A percentile compares a stretch with the other conserved stretches of the same genome.
These are phyloP conservation scores for Claviceps citrina DNA, from an alignment of 2,329 filamentous ascomycete species.

Conservation along the genomic window DNA sequence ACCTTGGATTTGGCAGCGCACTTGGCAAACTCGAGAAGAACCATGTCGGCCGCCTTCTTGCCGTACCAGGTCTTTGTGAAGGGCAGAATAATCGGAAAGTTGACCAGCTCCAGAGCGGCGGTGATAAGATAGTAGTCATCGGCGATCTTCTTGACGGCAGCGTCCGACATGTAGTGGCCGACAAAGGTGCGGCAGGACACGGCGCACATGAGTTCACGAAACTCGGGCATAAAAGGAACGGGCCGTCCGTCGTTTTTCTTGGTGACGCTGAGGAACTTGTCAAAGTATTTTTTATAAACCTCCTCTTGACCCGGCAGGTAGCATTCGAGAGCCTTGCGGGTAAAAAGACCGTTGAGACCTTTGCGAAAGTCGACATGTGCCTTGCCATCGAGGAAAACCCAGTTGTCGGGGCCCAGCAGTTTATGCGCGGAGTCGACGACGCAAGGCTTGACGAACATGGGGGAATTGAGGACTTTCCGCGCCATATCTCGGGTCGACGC, in stretches of 20 bases:
- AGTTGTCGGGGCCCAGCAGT: slow-evolving; percentile 80
- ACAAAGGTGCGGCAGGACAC: slow-evolving; percentile 95
- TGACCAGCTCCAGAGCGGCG: slow-evolving; percentile 87
- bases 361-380: slow-evolving; percentile 94
- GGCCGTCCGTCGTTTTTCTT: slow-evolving; percentile 57
- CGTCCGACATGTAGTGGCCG: slow-evolving; percentile 84
- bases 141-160: slow-evolving; percentile 81
- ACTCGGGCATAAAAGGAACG: slow-evolving; percentile 74
- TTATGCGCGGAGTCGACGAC: slow-evolving; percentile 91
- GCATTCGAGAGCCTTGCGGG: slow-evolving; percentile 67
- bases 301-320: slow-evolving; percentile 90
- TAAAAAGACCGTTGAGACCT: slow-evolving; percentile 88
- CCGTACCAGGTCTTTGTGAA: slow-evolving; percentile 96
- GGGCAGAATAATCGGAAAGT: slow-evolving; percentile 91
- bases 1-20: slow-evolving; percentile 89
- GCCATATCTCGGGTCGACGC: slow-evolving; percentile 89
- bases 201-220: slow-evolving; percentile 89
- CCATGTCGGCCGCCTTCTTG: slow-evolving; percentile 88
- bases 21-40: slow-evolving; percentile 74
- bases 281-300: slow-evolving; percentile 77
- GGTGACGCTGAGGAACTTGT: slow-evolving; percentile 61
- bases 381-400: slow-evolving; percentile 94
- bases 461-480: slow-evolving; percentile 93
- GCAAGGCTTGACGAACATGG: slow-evolving; percentile 81
- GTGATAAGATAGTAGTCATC: slow-evolving; percentile 97